Conservation (phyloP, 2,329 filamentous ascomycete genomes). For the Neopestalotiopsis clavispora region DNA sequence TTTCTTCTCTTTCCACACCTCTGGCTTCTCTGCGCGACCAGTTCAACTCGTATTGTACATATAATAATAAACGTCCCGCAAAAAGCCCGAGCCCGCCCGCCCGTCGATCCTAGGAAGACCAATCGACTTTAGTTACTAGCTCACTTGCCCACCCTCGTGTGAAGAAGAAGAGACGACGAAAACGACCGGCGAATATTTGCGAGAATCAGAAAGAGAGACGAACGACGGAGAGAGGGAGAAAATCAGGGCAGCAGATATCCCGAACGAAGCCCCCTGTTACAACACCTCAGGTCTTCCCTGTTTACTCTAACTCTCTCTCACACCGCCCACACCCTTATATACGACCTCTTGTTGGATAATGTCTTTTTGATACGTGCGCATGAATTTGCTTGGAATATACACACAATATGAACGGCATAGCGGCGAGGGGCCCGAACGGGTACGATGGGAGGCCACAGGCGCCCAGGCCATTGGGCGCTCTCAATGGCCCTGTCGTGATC, state of each 20-base stretch:
- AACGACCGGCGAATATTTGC: background rate
- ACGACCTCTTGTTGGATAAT: constrained; percentile 13
- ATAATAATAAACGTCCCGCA: constrained; percentile 10
- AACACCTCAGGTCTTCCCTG: background rate
- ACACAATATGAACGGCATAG: constrained; percentile 19
- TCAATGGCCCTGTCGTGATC: constrained; percentile 55
- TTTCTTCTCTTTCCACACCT: background rate
- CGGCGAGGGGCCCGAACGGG: constrained; percentile 41
- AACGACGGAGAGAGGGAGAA: background rate
- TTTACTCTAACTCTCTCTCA: background rate
- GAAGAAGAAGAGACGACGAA: background rate
- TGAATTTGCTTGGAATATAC: constrained; percentile 13
- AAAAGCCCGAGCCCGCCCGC: background rate
- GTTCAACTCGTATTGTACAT: background rate
- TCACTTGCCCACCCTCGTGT: background rate
- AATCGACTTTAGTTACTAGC: background rate
- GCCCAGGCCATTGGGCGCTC: constrained; percentile 35
- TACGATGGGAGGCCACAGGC: constrained; percentile 27
- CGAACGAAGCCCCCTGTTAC: background rate
- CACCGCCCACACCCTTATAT: background rate
- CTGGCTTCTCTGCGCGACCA: background rate
- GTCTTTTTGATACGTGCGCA: constrained; percentile 18
- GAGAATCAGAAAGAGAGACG: background rate
- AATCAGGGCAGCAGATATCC: background rate
- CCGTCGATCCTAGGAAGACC: background rate